These are phyloP conservation scores for Lentinus brumalis DNA, from an alignment of 768 basidiomycete species.

Conservation along the genomic window DNA sequence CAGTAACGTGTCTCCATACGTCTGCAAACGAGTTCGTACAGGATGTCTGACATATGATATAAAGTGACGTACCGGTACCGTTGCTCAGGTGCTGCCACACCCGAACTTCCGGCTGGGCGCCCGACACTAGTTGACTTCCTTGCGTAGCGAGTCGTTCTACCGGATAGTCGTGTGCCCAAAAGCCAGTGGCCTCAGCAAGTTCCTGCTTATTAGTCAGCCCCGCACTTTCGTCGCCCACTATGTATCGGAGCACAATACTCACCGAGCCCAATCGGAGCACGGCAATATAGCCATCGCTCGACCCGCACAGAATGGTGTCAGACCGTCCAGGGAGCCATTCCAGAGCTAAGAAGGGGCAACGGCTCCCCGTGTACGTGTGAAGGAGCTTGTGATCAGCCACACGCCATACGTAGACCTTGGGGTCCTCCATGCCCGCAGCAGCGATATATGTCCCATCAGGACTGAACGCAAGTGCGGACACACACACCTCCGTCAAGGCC, in stretches of 20 bases:
- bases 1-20: not conserved
- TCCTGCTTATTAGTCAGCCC: not conserved
- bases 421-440: not conserved
- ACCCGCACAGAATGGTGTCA: not conserved
- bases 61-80: not conserved
- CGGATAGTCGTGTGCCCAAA: not conserved
- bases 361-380: not conserved
- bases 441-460: not conserved
- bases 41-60: not conserved
- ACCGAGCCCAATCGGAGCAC: not conserved
- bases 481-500: constrained; percentile 1
- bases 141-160: not conserved
- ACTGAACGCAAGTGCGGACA: constrained; percentile 1
- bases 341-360: not conserved
- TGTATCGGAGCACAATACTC: not conserved
- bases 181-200: not conserved
- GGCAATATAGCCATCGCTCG: not conserved
- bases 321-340: not conserved
- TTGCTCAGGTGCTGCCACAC: not conserved
- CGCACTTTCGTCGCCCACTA: too few species aligned
- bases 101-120: not conserved
- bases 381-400: not conserved
- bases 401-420: not conserved
- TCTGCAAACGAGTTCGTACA: not conserved
- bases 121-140: not conserved